These are phyloP conservation scores for Sugiyamaella xylanicola DNA, from an alignment of 1,139 yeast genomes.

Conservation along the genomic window DNA sequence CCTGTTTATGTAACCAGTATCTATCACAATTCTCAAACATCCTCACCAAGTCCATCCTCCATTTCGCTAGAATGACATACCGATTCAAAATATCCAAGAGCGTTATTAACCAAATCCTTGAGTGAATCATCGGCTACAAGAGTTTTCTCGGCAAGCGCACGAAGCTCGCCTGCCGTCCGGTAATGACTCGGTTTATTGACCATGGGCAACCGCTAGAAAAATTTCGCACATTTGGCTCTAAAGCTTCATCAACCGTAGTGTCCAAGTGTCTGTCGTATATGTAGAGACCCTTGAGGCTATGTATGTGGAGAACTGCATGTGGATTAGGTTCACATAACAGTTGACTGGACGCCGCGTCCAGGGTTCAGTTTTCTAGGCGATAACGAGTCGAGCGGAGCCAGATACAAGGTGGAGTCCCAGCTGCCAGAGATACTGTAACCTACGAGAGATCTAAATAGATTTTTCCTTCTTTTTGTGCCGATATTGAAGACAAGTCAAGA, in stretches of 20 bases:
- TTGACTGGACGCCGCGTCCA: not conserved
- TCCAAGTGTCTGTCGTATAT: not conserved
- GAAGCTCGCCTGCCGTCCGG: conserved; percentile 28
- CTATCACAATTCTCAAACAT: not conserved
- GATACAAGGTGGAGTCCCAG: too few relatives aligned
- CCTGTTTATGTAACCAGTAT: not conserved
- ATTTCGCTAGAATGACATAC: conserved; percentile 25
- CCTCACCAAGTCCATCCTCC: not conserved
- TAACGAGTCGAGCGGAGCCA: not conserved
- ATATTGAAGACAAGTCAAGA: too few relatives aligned
- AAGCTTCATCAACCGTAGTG: too few relatives aligned
- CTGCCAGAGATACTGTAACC: too few relatives aligned
- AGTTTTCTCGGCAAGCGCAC: conserved; percentile 30
- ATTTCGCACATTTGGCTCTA: conserved; percentile 7
- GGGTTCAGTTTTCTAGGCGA: too few relatives aligned
- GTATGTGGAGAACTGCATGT: conserved; percentile 4
- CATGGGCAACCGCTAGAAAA: not conserved
- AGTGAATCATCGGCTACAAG: conserved; percentile 29
- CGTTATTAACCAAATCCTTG: conserved; percentile 33
- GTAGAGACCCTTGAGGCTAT: conserved; percentile 1
- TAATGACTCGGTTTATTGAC: conserved; percentile 16
- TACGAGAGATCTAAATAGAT: too few relatives aligned
- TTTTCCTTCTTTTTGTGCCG: too few relatives aligned
- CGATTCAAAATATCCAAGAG: conserved; percentile 33
- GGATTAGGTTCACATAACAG: not conserved